A percentile compares a stretch with the other conserved stretches of the same genome.
phyloP scores from a whole-genome alignment of 768 basidiomycete genomes.

The Hericium alpestre region DNA sequence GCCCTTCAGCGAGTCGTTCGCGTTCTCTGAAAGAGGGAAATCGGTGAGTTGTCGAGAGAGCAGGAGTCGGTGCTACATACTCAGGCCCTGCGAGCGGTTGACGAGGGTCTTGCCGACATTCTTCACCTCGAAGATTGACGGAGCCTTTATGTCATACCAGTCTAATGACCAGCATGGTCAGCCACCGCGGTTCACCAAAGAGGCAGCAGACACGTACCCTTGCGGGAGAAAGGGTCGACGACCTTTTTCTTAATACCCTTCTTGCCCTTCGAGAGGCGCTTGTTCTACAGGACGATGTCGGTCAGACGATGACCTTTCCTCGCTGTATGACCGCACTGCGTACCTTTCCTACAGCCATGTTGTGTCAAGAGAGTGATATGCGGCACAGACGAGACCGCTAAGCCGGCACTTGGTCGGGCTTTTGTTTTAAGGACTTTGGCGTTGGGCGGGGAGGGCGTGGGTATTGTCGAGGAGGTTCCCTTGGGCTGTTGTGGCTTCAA shows the following conservation, averaged over 20 bases:
- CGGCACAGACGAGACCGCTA: conserved; percentile 25
- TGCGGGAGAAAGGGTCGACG: conserved; percentile 99
- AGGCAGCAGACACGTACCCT: conserved; percentile 46
- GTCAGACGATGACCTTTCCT: neutral
- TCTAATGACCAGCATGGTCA: conserved; percentile 37
- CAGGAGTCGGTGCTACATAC: conserved; percentile 32
- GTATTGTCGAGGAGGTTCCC: conserved; percentile 6
- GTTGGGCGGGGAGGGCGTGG: conserved; percentile 5
- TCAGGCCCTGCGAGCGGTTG: conserved; percentile 96
- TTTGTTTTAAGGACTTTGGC: conserved; percentile 27
- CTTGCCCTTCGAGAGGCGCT: conserved; percentile 95
- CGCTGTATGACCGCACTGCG: conserved; percentile 11
- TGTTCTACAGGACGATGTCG: conserved; percentile 54
- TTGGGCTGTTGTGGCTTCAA: conserved; percentile 41
- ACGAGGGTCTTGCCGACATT: conserved; percentile 98
- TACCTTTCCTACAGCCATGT: conserved; percentile 88
- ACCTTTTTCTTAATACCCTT: conserved; percentile 99
- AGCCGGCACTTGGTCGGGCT: conserved; percentile 41
- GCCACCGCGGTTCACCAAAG: neutral
- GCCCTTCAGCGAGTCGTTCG: conserved; percentile 95
- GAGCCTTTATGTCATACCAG: conserved; percentile 99
- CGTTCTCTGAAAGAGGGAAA: conserved; percentile 61
- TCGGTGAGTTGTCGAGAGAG: conserved; percentile 1
- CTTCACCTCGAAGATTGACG: conserved; percentile 91
- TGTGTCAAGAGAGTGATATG: conserved; percentile 27